Evolutionary conservation across 331 rosid genomes (phyloP), one percentile per base, ranked within the genome.

Genomic region (Quercus lobata): DNA sequence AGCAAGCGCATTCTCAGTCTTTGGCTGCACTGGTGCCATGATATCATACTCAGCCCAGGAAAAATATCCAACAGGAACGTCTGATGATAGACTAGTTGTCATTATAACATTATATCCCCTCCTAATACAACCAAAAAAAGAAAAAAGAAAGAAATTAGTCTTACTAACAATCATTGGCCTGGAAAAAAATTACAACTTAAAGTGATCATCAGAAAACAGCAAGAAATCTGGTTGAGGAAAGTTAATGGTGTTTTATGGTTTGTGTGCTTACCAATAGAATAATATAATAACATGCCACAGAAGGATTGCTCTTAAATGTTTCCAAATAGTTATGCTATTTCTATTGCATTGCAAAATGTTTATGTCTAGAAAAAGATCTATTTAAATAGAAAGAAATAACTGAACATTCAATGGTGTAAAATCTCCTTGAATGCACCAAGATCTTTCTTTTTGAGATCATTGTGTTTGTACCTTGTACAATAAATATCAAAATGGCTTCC

Each of bases 1-100:
- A 79, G 98, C 99, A 75, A 92, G 90, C 84, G 99, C 90, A 25
- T 71, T 84, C 80, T 93, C 99, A 62, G 81, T 96, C 89, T 96
- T 96, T 63, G 94, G 93, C 86, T 63, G 84, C 46, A 93, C 46
- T 4, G 97, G 98, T 25, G 95, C 97, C 99, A 96, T 96, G 78
- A 96, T 88, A 78, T 93, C 93, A 81, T 96, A 96, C 90, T 96
- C 99, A 29, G 99, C 94, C 99, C 99, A 96, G 49, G 99, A 96
- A 83, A 96, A 96, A 83, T 96, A 96, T 83, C 99, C 99, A 49
- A 92, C 98, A 61, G 98, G 97, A 85, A 96, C 98, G 85, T 96
- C 97, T 80, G 98, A 96, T 78, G 95, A 93, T 83, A 96, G 94
- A 90, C 99, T 96, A 65, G 97, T 96, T 18, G 98, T 96, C 99